Evolutionary conservation across 2,329 filamentous ascomycete species (phyloP).

Genomic region (Bipolaris victoriae): DNA sequence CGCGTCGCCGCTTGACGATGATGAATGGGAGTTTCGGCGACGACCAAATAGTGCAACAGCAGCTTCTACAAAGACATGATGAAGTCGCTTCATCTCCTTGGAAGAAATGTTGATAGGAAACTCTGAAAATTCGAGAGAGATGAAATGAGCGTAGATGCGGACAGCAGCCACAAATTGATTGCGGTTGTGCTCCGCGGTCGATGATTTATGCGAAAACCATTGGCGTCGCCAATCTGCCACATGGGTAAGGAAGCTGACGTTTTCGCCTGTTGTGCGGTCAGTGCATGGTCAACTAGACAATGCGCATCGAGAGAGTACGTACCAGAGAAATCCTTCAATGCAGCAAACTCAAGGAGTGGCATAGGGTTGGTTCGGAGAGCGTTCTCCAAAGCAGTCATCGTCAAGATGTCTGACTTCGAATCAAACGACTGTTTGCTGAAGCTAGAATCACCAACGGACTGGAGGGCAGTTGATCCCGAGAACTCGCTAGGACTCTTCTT

Average conservation of each 20-base stretch:
- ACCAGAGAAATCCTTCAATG: conserved; percentile 40
- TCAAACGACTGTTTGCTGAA: conserved; percentile 29
- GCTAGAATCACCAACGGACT: conserved; percentile 14
- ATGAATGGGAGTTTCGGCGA: conserved; percentile 22
- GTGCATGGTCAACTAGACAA: background rate
- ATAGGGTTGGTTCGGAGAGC: conserved; percentile 39
- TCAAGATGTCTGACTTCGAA: conserved; percentile 42
- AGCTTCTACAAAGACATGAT: conserved; percentile 34
- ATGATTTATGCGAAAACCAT: conserved; percentile 34
- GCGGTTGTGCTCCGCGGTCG: conserved; percentile 31
- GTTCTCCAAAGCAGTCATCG: conserved; percentile 44
- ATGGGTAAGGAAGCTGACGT: conserved; percentile 45
- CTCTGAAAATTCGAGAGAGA: conserved; percentile 43
- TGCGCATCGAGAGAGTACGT: background rate
- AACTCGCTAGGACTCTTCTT: conserved; percentile 23
- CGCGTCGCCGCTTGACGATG: conserved; percentile 27
- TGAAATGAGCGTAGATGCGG: conserved; percentile 44
- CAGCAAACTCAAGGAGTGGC: conserved; percentile 42
- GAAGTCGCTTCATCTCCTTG: conserved; percentile 35
- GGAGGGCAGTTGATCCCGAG: conserved; percentile 30
- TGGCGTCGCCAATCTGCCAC: conserved; percentile 42
- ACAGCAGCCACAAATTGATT: conserved; percentile 39
- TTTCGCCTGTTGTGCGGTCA: conserved; percentile 33
- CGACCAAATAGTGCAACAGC: conserved; percentile 31
- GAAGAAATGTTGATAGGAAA: conserved; percentile 47